Base-by-base conservation (phyloP, 2,329 filamentous ascomycete species). In the Penicillium sp. region DNA sequence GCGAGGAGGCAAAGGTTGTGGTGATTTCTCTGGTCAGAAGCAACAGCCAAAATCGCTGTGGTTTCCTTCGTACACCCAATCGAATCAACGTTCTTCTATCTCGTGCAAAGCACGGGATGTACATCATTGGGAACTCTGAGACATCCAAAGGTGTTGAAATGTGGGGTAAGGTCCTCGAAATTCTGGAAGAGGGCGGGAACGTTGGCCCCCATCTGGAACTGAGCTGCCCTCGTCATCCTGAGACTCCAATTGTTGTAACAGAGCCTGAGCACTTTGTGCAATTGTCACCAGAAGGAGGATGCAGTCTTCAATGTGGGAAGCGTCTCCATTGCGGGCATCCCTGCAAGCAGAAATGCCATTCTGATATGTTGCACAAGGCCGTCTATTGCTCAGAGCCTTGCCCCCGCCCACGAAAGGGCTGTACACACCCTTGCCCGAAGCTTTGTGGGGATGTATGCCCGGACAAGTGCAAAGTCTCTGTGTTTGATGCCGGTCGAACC, bases 1-100 rank as follows among this genome's bases (percentile, higher is more conserved):
- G 89, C 0, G 89, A 93, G 66, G 89, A 93, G 65, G 86, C 85
- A 2, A 87, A 89, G 52, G 76, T 93, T 8, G 78, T 93, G 0
- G 77, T 93, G 3, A 76, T 92, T 0, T 90, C 86, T 0, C 75
- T 93, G 0, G 88, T 91, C 0, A 82, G 90, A 43, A 90, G 88
- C 72, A 93, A 93, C 62, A 59, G 70, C 0, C 64, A 81, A 9
- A 75, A 73, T 8, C 82, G 80, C 5, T 81, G 82, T n/a, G 90
- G 89, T 0, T 93, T 92, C 57, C 75, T 93, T 1, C 81, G 75
- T 26, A 87, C 85, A 0, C 75, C 80, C 0, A 90, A 91, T 62
- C 81, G 88, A 0, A 86, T 91, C 71, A 90, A 90, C 55, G 87
- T 90, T 0, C 75, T 90, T 0, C 75, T 90, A 0, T 86, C 82